Evolutionary conservation across 257 asterid species (phyloP).

Genomic region (Primulina tabacum): DNA sequence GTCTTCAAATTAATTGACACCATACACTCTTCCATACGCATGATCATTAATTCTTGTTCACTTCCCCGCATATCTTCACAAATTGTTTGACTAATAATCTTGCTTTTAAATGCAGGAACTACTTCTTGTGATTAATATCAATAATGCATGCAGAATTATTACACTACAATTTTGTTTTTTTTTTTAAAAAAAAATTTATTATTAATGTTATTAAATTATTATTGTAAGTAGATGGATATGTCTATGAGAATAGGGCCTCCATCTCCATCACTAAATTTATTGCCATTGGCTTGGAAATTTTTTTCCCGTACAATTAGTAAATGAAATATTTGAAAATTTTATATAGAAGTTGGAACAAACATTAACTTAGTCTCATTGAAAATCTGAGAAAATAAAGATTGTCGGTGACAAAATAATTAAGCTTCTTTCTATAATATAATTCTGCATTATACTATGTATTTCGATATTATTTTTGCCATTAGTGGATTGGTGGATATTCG

Average conservation of each 20-base stretch:
- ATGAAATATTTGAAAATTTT: too few species aligned
- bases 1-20: background rate
- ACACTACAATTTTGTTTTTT: background rate
- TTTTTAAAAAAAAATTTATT: background rate
- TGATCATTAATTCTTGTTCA: background rate
- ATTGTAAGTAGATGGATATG: background rate
- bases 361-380: background rate
- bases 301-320: too few species aligned
- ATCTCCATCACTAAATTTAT: slow-evolving; percentile 15
- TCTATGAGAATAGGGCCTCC: slow-evolving; percentile 22
- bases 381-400: background rate
- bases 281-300: slow-evolving; percentile 1
- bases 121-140: background rate
- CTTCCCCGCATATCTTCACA: background rate
- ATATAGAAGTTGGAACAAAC: too few species aligned
- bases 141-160: background rate
- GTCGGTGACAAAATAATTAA: slow-evolving; percentile 11
- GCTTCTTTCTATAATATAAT: slow-evolving; percentile 1
- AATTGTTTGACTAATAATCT: background rate
- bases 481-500: background rate
- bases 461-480: slow-evolving; percentile 17
- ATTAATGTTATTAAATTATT: background rate
- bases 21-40: background rate
- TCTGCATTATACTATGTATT: slow-evolving; percentile 6
- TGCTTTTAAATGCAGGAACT: background rate